Conservation (phyloP, 2,329 filamentous ascomycete genomes). For the Cadophora malorum region DNA sequence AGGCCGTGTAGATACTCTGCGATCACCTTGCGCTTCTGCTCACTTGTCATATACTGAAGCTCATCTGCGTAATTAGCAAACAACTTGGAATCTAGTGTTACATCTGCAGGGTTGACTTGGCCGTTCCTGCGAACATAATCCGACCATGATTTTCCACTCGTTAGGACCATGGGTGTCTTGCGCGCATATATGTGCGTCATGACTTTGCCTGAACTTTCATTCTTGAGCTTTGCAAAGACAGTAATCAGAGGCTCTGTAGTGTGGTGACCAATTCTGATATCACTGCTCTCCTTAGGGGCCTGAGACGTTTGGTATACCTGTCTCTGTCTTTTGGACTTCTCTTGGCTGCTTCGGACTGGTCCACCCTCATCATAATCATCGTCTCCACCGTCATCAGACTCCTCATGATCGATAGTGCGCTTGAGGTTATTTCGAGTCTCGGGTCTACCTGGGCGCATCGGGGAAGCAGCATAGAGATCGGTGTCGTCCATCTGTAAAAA, state of each 20-base stretch:
- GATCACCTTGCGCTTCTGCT: conserved; percentile 2
- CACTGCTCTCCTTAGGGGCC: not conserved
- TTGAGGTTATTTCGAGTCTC: not conserved
- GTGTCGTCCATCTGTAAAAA: too few species aligned
- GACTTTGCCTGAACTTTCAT: not conserved
- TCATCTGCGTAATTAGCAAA: not conserved
- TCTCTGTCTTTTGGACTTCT: not conserved
- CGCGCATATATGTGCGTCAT: not conserved
- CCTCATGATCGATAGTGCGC: not conserved
- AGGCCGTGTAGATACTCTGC: not conserved
- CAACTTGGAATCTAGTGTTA: not conserved
- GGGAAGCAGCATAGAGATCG: not conserved
- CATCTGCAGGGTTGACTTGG: conserved; percentile 2
- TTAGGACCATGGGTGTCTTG: not conserved
- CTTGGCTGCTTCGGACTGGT: not conserved
- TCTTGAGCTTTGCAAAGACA: conserved; percentile 2
- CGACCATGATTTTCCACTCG: not conserved
- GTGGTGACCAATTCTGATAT: conserved; percentile 12
- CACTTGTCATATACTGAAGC: not conserved
- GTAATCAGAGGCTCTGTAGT: conserved; percentile 6
- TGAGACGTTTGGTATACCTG: not conserved
- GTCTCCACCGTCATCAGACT: not conserved
- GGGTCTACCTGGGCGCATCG: not conserved
- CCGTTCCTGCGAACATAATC: not conserved
- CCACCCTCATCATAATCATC: conserved; percentile 10